Evolutionary conservation across 139 green algal species (phyloP).

Genomic region (Helicosporidium sp.): DNA sequence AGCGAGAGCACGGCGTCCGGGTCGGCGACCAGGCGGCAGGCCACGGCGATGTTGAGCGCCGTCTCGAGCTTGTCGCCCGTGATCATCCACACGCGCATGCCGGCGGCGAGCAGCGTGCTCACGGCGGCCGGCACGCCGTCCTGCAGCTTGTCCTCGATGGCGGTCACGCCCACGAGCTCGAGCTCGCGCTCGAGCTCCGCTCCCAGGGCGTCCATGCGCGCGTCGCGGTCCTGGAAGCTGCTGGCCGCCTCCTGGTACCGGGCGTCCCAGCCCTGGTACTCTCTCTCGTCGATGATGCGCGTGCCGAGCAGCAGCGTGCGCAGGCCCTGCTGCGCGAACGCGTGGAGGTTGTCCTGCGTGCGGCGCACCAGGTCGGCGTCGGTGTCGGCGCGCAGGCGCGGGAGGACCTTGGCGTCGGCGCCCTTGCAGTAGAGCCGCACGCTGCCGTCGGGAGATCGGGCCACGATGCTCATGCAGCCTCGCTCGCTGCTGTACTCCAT

Average conservation of each 20-base stretch:
- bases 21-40: conserved; percentile 59
- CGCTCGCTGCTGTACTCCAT: conserved; percentile 81
- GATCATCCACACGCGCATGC: conserved; percentile 79
- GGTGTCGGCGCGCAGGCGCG: conserved; percentile 24
- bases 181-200: conserved; percentile 51
- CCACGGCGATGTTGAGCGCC: conserved; percentile 78
- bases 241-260: conserved; percentile 31
- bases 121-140: conserved; percentile 84
- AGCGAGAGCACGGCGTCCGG: conserved; percentile 35
- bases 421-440: conserved; percentile 80
- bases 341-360: conserved; percentile 21
- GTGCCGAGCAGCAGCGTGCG: conserved; percentile 31
- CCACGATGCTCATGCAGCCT: conserved; percentile 39
- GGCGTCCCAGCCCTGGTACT: conserved; percentile 29
- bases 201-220: conserved; percentile 26
- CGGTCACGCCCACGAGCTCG: conserved; percentile 78
- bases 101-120: conserved; percentile 51
- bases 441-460: conserved; percentile 34
- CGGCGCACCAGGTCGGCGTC: conserved; percentile 6
- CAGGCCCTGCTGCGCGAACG: conserved; percentile 26
- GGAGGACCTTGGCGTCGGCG: conserved; percentile 52
- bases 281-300: conserved; percentile 19
- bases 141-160: conserved; percentile 96
- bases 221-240: conserved; percentile 36
- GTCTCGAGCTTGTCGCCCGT: conserved; percentile 76